These are phyloP conservation scores for Candida oleophila DNA, from an alignment of 805 yeast species.

Conservation along the genomic window DNA sequence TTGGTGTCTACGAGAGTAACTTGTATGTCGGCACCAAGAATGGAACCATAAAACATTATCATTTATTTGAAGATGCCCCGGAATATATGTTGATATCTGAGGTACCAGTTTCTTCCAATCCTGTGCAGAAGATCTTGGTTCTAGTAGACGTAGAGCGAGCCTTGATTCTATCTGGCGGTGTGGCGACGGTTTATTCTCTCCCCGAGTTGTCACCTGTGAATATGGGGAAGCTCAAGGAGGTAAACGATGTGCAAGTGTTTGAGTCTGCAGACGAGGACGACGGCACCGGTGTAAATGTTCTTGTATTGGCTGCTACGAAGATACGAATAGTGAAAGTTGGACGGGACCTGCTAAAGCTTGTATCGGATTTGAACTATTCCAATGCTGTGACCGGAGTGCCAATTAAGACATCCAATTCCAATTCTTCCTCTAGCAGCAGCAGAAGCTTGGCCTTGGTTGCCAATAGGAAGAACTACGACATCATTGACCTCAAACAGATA, in stretches of 20 bases:
- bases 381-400: slow-evolving; percentile 27
- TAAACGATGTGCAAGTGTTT: slow-evolving; percentile 27
- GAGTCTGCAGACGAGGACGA: slow-evolving; percentile 15
- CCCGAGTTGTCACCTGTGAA: slow-evolving; percentile 41
- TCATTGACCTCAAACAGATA: slow-evolving; percentile 33
- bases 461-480: slow-evolving; percentile 30
- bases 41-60: slow-evolving; percentile 38
- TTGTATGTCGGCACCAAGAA: slow-evolving; percentile 36
- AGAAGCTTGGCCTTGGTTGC: slow-evolving; percentile 28
- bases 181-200: slow-evolving; percentile 24
- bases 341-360: slow-evolving; percentile 25
- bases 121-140: slow-evolving; percentile 23
- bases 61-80: slow-evolving; percentile 39
- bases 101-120: slow-evolving; percentile 12
- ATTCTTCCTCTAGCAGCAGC: not conserved
- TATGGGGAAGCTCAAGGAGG: slow-evolving; percentile 36
- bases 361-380: slow-evolving; percentile 32
- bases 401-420: slow-evolving; percentile 12
- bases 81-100: slow-evolving; percentile 30
- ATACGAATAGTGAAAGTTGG: slow-evolving; percentile 31
- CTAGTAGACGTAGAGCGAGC: slow-evolving; percentile 24
- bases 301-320: slow-evolving; percentile 26
- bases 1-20: slow-evolving; percentile 25
- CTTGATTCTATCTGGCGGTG: slow-evolving; percentile 26
- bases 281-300: slow-evolving; percentile 19